phyloP scores from a whole-genome alignment of 768 basidiomycete genomes.

The Suillus tomentosus region DNA sequence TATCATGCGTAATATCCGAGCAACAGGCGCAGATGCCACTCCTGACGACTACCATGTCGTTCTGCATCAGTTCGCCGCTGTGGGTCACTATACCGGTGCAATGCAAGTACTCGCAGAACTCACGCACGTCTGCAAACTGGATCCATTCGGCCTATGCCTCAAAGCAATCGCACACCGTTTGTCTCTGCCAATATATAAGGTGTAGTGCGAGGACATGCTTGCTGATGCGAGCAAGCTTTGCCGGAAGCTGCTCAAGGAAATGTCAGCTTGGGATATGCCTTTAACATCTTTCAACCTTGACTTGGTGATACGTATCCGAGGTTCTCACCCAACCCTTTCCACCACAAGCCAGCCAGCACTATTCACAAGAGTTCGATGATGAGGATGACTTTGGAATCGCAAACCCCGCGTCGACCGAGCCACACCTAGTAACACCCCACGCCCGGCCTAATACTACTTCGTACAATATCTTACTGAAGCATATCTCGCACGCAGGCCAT shows the following conservation, averaged over 20 bases:
- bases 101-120: slow-evolving; percentile 66
- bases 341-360: slow-evolving; percentile 42
- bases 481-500: slow-evolving; percentile 52
- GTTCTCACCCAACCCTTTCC: slow-evolving; percentile 75
- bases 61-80: slow-evolving; percentile 72
- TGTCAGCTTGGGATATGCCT: slow-evolving; percentile 49
- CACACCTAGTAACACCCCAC: slow-evolving; percentile 37
- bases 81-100: slow-evolving; percentile 66
- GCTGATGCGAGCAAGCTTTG: slow-evolving; percentile 50
- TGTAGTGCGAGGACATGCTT: slow-evolving; percentile 37
- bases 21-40: slow-evolving; percentile 40
- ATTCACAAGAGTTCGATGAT: slow-evolving; percentile 62
- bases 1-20: slow-evolving; percentile 73
- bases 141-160: slow-evolving; percentile 63
- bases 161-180: slow-evolving; percentile 72
- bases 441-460: slow-evolving; percentile 68
- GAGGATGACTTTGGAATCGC: slow-evolving; percentile 57
- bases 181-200: slow-evolving; percentile 52
- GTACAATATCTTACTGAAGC: slow-evolving; percentile 61
- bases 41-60: slow-evolving; percentile 77
- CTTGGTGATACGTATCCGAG: slow-evolving; percentile 67
- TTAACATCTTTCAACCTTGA: slow-evolving; percentile 67
- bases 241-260: slow-evolving; percentile 55
- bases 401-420: slow-evolving; percentile 39
- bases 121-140: slow-evolving; percentile 38